Evolutionary conservation across 805 yeast genomes (phyloP), one percentile per base, ranked within the genome.

Genomic region (Yarrowia phangngaensis): DNA sequence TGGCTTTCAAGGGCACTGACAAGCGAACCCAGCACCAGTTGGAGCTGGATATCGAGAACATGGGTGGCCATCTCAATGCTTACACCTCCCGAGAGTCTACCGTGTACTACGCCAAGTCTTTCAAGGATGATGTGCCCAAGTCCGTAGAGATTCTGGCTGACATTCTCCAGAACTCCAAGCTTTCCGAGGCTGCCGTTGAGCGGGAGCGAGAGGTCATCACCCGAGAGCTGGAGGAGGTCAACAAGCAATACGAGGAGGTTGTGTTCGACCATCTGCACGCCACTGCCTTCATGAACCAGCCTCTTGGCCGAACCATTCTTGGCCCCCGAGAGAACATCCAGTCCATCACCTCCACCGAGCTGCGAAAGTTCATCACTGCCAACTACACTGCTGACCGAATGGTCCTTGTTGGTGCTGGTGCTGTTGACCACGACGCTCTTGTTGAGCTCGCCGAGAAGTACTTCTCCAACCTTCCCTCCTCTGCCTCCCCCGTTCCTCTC

Each of bases 61-160:
- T 89, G 60, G 99, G 99, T 4, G 87, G 96, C 19, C 98, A 92
- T 68, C 76, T 92, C 60, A 92, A 94, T 64, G 98, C 98, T n/a
- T 92, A 92, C 70, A 92, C 98, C 2, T 87, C 96, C 15, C 78
- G 99, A 61, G 99, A 92, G 63, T 89, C 88, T 67, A 92, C 99
- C 1, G 98, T 90, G 7, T 92, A 89, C 66, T 92, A 88, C 66
- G 95, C 97, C 40, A 88, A 87, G 66, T 78, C 97, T 22, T 70
- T 89, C 51, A 75, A 79, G 57, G 73, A 73, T 24, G 95, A 94
- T 61, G 80, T 94, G 34, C 84, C 89, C 53, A 78, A 79, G 60
- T 80, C 95, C 16, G 85, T 92, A 20, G 95, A 88, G 61, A 86
- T 92, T 32, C 70, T 92, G 50, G 75, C 92, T 54, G 99, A 92